Evolutionary conservation across 345 rosid species (phyloP).

Genomic region (Linum trigynum): DNA sequence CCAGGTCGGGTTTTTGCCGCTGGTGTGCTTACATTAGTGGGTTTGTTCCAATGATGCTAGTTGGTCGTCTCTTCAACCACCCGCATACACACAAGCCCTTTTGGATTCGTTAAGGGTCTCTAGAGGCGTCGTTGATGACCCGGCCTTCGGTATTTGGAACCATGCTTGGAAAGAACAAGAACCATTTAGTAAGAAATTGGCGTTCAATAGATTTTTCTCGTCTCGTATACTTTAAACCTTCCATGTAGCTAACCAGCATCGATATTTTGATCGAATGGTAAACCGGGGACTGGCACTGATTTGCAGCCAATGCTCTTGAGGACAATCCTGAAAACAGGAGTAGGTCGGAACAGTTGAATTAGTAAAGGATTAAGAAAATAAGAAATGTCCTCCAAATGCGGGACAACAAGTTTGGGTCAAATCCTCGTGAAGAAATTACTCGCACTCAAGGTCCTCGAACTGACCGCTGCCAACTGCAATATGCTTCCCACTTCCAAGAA

Average conservation of each 20-base stretch:
- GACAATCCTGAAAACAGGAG: constrained; percentile 54
- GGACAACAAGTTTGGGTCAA: no score
- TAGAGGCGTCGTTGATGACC: constrained; percentile 40
- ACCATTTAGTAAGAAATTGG: not conserved
- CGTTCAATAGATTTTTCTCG: not conserved
- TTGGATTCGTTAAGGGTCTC: constrained; percentile 33
- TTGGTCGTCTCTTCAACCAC: constrained; percentile 95
- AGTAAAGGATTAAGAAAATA: not conserved
- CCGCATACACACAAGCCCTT: constrained; percentile 84
- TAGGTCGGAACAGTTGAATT: not conserved
- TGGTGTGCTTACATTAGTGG: no score
- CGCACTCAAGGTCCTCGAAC: constrained; percentile 64
- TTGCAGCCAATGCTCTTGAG: constrained; percentile 93
- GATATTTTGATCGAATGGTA: constrained; percentile 69
- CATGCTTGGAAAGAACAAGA: constrained; percentile 38
- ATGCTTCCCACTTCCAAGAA: constrained; percentile 57
- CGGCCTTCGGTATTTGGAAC: constrained; percentile 67
- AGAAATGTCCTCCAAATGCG: no score
- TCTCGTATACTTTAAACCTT: not conserved
- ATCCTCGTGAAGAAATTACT: constrained; percentile 33
- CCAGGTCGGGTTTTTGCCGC: no score
- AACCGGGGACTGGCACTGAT: constrained; percentile 58
- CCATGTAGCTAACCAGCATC: constrained; percentile 28
- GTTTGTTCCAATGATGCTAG: constrained; percentile 81
- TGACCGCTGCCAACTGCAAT: constrained; percentile 70